These are phyloP conservation scores for Apophysomyces ossiformis DNA, from an alignment of 371 early-diverging fungal genomes.

Conservation along the genomic window DNA sequence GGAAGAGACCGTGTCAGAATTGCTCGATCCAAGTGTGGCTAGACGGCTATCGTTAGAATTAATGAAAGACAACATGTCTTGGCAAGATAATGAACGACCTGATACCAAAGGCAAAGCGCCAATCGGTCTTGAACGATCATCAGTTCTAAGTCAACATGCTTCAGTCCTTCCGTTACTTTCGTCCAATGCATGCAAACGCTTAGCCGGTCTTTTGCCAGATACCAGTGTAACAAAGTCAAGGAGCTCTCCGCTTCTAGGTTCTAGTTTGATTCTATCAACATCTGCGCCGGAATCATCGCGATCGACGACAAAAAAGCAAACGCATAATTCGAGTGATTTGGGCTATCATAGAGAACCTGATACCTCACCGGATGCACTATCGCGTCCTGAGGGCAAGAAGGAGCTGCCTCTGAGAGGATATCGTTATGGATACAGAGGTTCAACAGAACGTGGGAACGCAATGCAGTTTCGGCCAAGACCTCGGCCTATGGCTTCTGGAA, in stretches of 20 bases:
- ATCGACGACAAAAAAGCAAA: conserved; percentile 7
- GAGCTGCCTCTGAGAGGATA: conserved; percentile 29
- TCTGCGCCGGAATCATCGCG: conserved; percentile 1
- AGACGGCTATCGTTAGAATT: conserved; percentile 64
- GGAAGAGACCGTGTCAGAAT: conserved; percentile 7
- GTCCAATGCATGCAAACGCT: conserved; percentile 31
- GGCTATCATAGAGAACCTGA: background rate
- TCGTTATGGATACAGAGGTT: conserved; percentile 30
- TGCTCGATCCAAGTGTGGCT: conserved; percentile 29
- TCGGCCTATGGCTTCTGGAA: background rate
- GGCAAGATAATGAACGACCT: conserved; percentile 13
- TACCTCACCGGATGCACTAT: background rate
- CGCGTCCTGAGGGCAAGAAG: conserved; percentile 16
- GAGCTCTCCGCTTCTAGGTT: conserved; percentile 35
- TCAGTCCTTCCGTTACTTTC: conserved; percentile 32
- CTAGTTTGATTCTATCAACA: background rate
- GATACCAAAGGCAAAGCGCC: conserved; percentile 7
- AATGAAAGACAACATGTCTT: conserved; percentile 54
- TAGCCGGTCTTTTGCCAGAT: conserved; percentile 34
- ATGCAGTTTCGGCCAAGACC: conserved; percentile 6
- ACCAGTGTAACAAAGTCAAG: conserved; percentile 31
- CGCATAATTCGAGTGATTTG: background rate
- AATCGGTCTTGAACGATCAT: conserved; percentile 2
- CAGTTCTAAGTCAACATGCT: conserved; percentile 23
- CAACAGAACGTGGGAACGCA: conserved; percentile 23